Evolutionary conservation across 2,329 filamentous ascomycete species (phyloP).

Genomic region (Diaporthe sp.): DNA sequence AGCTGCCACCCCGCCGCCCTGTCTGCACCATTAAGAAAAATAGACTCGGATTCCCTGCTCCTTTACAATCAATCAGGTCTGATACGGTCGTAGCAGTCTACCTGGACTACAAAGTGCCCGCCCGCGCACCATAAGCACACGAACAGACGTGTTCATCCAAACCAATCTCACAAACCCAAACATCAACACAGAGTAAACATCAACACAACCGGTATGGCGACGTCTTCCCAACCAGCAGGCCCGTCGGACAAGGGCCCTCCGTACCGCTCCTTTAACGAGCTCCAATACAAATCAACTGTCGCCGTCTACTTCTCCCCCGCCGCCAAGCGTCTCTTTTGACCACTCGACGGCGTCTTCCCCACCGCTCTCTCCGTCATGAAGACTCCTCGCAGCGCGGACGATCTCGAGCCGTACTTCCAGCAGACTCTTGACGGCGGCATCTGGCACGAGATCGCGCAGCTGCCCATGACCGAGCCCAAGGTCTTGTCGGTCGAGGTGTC

Average conservation of each 20-base stretch:
- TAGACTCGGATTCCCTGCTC: no score
- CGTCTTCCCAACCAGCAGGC: constrained; percentile 6
- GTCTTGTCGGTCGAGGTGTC: constrained; percentile 47
- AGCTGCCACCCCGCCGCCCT: no score
- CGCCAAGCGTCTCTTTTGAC: constrained; percentile 46
- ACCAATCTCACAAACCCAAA: no score
- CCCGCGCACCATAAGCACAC: no score
- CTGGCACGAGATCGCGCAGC: constrained; percentile 47
- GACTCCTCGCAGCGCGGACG: constrained; percentile 38
- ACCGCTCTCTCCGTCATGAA: no score
- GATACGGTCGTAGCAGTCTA: no score
- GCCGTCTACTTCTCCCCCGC: constrained; percentile 42
- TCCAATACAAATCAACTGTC: constrained; percentile 38
- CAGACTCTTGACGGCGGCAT: constrained; percentile 42
- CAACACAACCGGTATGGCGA: neutral
- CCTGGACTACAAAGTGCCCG: no score
- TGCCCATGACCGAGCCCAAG: constrained; percentile 49
- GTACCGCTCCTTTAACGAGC: constrained; percentile 44
- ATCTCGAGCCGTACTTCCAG: constrained; percentile 46
- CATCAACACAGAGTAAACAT: neutral
- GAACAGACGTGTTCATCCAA: no score
- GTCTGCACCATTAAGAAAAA: no score
- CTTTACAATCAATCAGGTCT: no score
- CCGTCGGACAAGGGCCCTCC: constrained; percentile 25
- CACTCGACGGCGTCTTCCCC: no score